Conservation (phyloP, 2,329 filamentous ascomycete genomes). For the Exophiala alcalophila region DNA sequence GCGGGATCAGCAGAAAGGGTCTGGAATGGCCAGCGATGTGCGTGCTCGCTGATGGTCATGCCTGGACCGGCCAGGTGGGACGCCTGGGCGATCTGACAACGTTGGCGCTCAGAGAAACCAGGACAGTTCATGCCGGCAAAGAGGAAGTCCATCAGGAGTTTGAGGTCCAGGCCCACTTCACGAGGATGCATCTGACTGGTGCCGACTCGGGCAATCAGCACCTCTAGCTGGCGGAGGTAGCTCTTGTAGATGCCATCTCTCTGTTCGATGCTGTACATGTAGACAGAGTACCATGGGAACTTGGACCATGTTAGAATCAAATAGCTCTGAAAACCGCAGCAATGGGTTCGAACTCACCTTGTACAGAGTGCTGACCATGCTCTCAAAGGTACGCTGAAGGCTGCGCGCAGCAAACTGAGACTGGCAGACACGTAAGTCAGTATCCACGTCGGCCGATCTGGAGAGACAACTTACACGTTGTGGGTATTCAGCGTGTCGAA, state of each 20-base stretch:
- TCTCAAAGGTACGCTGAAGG: slow-evolving; percentile 53
- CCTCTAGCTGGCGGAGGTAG: slow-evolving; percentile 58
- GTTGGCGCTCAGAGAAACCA: slow-evolving; percentile 44
- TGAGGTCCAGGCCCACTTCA: slow-evolving; percentile 40
- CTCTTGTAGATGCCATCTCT: slow-evolving; percentile 47
- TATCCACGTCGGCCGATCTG: not conserved
- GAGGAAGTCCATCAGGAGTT: slow-evolving; percentile 40
- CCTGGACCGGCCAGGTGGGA: slow-evolving; percentile 13
- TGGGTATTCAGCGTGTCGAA: slow-evolving; percentile 49
- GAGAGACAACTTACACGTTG: slow-evolving; percentile 44
- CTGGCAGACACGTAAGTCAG: slow-evolving; percentile 32
- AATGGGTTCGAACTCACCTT: slow-evolving; percentile 39
- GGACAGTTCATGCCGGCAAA: slow-evolving; percentile 42
- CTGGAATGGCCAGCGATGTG: slow-evolving; percentile 28
- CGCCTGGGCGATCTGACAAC: slow-evolving; percentile 17
- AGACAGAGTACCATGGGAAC: slow-evolving; percentile 51
- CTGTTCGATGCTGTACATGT: slow-evolving; percentile 47
- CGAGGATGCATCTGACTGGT: slow-evolving; percentile 17
- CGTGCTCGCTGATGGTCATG: slow-evolving; percentile 17
- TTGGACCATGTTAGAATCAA: slow-evolving; percentile 28
- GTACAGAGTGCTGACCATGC: slow-evolving; percentile 50
- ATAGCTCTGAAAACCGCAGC: not conserved
- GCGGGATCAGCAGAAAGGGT: slow-evolving; percentile 17
- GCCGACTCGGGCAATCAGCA: slow-evolving; percentile 62
- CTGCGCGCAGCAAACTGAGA: slow-evolving; percentile 50